phyloP scores from a whole-genome alignment of 176 grass and related monocot species.

The Carex pumila region DNA sequence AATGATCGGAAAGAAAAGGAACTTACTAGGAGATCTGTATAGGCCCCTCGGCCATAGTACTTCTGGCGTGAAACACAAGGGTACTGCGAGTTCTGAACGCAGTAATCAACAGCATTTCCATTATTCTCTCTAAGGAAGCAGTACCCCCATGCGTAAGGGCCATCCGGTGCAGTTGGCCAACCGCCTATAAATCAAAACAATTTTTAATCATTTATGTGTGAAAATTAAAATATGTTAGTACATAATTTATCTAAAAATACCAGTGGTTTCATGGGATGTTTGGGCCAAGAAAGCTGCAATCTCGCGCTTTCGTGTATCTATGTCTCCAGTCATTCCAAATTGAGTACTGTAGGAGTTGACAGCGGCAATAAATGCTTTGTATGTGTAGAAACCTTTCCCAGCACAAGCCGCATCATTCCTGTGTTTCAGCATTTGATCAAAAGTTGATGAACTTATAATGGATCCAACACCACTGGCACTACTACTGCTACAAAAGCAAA shows the following conservation, averaged over 20 bases:
- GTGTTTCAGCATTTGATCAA: conserved; percentile 44
- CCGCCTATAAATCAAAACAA: conserved; percentile 18
- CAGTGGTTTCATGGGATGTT: conserved; percentile 56
- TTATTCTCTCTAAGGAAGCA: conserved; percentile 13
- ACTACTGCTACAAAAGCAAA: background rate
- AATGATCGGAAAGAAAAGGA: background rate
- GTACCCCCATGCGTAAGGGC: conserved; percentile 43
- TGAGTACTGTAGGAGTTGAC: conserved; percentile 21
- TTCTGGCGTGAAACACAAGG: conserved; percentile 26
- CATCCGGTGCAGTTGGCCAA: conserved; percentile 31
- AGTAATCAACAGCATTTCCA: conserved; percentile 2
- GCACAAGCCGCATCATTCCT: conserved; percentile 31
- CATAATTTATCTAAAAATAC: background rate
- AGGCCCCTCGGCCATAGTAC: conserved; percentile 27
- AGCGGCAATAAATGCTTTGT: conserved; percentile 41
- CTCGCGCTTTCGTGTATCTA: conserved; percentile 24
- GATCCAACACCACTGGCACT: conserved; percentile 17
- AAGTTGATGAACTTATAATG: conserved; percentile 25
- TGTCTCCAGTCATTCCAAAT: conserved; percentile 28
- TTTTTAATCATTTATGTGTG: background rate
- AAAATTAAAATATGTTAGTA: background rate
- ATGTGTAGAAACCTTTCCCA: conserved; percentile 45
- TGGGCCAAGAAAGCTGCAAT: conserved; percentile 46
- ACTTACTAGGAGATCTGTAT: conserved; percentile 32
- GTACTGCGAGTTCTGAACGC: conserved; percentile 7